These are phyloP conservation scores for Angophora floribunda DNA, from an alignment of 345 rosid species.

Conservation along the genomic window DNA sequence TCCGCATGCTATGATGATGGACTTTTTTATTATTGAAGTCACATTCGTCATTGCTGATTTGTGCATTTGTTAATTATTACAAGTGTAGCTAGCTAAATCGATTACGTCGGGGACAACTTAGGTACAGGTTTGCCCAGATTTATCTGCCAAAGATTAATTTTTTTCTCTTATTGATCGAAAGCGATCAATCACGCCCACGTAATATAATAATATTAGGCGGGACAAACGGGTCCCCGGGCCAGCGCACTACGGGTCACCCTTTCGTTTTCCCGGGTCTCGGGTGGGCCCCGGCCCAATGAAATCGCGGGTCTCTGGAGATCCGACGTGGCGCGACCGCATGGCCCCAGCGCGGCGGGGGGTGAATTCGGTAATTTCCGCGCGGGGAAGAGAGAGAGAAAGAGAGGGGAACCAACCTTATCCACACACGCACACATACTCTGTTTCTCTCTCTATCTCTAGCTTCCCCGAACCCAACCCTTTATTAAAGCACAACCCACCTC, in stretches of 20 bases:
- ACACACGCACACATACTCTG: neutral
- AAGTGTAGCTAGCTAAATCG: neutral
- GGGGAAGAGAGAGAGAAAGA: neutral
- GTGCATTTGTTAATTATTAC: neutral
- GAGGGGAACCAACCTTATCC: neutral
- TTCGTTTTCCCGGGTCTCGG: neutral
- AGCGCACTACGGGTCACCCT: neutral
- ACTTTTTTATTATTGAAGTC: fast-evolving
- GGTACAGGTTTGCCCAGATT: too few species aligned
- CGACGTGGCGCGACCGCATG: neutral
- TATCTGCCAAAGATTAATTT: neutral
- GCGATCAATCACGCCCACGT: neutral
- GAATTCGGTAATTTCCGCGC: neutral
- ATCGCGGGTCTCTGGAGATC: neutral
- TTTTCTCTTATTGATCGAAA: neutral
- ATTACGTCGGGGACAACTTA: neutral
- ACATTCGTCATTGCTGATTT: neutral
- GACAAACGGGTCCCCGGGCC: neutral
- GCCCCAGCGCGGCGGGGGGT: neutral
- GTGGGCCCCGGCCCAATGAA: neutral
- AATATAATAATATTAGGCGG: neutral
- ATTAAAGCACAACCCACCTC: neutral
- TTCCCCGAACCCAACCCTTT: neutral
- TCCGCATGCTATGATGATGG: neutral
- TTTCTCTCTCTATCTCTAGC: neutral